Base-by-base conservation (phyloP, 1,284 basidiomycete species). In the Malassezia brasiliensis region DNA sequence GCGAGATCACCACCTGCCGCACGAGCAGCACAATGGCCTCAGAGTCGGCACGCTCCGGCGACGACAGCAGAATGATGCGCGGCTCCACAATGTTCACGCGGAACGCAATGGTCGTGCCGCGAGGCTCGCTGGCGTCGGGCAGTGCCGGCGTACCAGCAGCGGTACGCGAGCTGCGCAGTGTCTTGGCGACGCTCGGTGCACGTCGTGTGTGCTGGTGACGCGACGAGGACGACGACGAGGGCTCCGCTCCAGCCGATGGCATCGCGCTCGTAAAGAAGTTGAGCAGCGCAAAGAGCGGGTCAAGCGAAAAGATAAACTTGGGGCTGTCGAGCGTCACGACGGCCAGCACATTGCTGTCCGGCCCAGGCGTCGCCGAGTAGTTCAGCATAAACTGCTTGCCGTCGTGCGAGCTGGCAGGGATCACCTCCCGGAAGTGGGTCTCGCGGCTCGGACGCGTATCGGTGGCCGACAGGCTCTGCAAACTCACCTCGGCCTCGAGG, bases 331-430 rank as follows among this genome's bases (percentile, higher is more conserved):
- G 80, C 0, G 90, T 90, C 36, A 94, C 78, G 57, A 98, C 82
- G 3, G 85, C 86, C 37, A 90, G 78, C 6, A 86, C 80, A 32
- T 83, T 79, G 20, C 77, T 75, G 47, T 82, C 79, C 3, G 66
- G 59, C 2, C 83, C 82, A 22, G 77, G 74, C 7, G 88, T 81
- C 64, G 81, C 82, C 3, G 88, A 87, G 74, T 88, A 96, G 53
- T 91, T 81, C 42, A 96, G 76, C 87, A 96, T 96, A 70, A 98
- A 86, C 61, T 93, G 94, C 65, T 96, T 90, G 30, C 90, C 83
- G 61, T 87, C 83, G 69, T 96, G 88, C 59, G 84, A 81, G 30
- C 88, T 86, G 12, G 89, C 85, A 1, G 94, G 94, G 58, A 98
- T 87, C 56, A 98, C 91, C 73, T 98, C 93, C 45, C 93, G 82